These are phyloP conservation scores for Persicaria tinctoria DNA, from an alignment of 148 eudicot genomes.

Conservation along the genomic window DNA sequence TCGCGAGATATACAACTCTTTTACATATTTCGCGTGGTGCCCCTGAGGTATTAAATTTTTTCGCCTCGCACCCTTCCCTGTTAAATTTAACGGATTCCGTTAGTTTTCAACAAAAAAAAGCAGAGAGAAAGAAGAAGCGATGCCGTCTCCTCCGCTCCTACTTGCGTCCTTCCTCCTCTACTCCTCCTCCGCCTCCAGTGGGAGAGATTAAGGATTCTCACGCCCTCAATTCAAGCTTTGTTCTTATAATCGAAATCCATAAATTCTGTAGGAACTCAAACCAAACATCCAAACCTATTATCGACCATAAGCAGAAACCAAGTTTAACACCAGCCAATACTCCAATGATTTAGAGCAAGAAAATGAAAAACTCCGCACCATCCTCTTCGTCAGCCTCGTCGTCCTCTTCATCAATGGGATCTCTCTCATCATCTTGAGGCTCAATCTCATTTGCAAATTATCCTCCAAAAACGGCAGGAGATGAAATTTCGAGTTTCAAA, in stretches of 20 bases:
- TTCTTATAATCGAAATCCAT: background rate
- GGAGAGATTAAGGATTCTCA: too few species aligned
- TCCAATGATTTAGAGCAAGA: background rate
- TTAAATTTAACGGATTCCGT: too few species aligned
- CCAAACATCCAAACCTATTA: background rate
- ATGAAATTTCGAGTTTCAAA: slow-evolving; percentile 18
- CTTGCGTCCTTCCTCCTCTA: too few species aligned
- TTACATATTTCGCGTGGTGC: too few species aligned
- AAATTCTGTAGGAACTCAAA: background rate
- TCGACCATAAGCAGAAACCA: background rate
- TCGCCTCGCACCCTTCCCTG: too few species aligned
- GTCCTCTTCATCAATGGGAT: slow-evolving; percentile 50
- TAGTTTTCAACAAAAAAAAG: too few species aligned
- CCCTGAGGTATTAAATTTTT: too few species aligned
- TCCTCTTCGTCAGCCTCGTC: slow-evolving; percentile 69
- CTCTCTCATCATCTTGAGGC: slow-evolving; percentile 57
- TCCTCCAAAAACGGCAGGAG: background rate
- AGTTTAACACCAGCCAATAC: background rate
- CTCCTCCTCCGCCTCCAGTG: too few species aligned
- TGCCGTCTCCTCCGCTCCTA: too few species aligned
- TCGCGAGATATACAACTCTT: too few species aligned
- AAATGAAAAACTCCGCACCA: slow-evolving; percentile 26
- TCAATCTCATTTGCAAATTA: slow-evolving; percentile 57
- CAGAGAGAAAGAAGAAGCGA: too few species aligned
- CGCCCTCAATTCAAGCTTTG: background rate